Conservation (phyloP, 805 yeast genomes). For the Lipomyces yamanashiensis region DNA sequence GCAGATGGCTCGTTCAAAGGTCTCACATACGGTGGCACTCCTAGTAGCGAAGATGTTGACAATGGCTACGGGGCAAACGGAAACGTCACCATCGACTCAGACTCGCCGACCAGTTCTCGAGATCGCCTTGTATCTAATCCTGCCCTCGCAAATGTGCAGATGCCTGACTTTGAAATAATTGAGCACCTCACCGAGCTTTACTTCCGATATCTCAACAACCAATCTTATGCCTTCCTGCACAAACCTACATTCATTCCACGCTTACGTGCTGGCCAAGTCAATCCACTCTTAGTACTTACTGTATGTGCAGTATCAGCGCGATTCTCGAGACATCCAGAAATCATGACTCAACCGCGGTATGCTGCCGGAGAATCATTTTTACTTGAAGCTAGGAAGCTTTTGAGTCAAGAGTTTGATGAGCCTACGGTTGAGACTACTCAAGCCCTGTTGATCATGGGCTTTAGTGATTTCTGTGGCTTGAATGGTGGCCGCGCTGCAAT, state of each 20-base stretch:
- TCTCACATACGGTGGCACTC: constrained; percentile 5
- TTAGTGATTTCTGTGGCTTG: constrained; percentile 45
- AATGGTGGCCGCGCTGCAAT: constrained; percentile 46
- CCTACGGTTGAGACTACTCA: constrained; percentile 46
- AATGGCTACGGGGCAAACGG: constrained; percentile 8
- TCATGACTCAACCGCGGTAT: constrained; percentile 38
- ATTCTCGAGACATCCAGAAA: constrained; percentile 45
- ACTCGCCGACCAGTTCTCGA: constrained; percentile 32
- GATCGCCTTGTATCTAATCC: constrained; percentile 21
- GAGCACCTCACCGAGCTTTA: constrained; percentile 45
- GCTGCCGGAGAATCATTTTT: constrained; percentile 40
- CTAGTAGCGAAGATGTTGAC: constrained; percentile 27
- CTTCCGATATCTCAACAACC: constrained; percentile 45
- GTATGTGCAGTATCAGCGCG: constrained; percentile 46
- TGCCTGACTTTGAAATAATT: constrained; percentile 41
- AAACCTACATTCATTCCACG: constrained; percentile 43
- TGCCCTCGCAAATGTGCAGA: constrained; percentile 23
- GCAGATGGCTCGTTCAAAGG: constrained; percentile 31
- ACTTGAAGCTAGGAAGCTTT: constrained; percentile 37
- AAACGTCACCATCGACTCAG: constrained; percentile 10
- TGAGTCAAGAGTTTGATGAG: constrained; percentile 41
- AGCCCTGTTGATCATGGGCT: constrained; percentile 44
- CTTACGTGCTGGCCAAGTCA: constrained; percentile 41
- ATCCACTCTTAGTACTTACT: constrained; percentile 43
- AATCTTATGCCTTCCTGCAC: constrained; percentile 46